Conservation (phyloP, 805 yeast genomes). For the Starmerella sirachaensis region DNA sequence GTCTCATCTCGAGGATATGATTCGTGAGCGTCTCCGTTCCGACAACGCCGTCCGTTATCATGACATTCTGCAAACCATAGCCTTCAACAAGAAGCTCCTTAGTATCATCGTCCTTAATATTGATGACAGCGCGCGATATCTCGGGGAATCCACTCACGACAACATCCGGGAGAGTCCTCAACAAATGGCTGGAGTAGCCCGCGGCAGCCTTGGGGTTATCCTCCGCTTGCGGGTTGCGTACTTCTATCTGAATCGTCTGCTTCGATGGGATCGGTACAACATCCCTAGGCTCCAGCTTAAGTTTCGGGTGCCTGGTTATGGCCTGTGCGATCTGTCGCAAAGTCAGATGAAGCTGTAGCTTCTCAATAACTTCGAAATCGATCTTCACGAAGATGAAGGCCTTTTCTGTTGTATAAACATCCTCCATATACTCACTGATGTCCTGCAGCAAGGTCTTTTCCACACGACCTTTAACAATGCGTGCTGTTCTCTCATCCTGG, state of each 20-base stretch:
- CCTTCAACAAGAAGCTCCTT: slow-evolving; percentile 91
- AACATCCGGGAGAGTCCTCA: slow-evolving; percentile 72
- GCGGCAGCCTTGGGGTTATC: slow-evolving; percentile 17
- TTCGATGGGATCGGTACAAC: slow-evolving; percentile 55
- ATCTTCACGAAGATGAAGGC: slow-evolving; percentile 72
- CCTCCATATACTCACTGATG: slow-evolving; percentile 81
- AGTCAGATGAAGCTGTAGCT: slow-evolving; percentile 76
- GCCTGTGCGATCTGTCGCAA: slow-evolving; percentile 80
- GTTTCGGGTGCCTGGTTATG: slow-evolving; percentile 70
- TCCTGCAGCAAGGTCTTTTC: slow-evolving; percentile 85
- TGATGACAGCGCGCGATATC: slow-evolving; percentile 91
- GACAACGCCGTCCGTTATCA: slow-evolving; percentile 94
- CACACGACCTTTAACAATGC: slow-evolving; percentile 94
- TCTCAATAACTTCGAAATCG: slow-evolving; percentile 75
- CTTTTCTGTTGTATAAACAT: slow-evolving; percentile 70
- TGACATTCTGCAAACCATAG: slow-evolving; percentile 87
- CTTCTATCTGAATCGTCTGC: slow-evolving; percentile 34
- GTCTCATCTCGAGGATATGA: slow-evolving; percentile 79
- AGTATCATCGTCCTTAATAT: slow-evolving; percentile 73
- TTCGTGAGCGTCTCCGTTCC: slow-evolving; percentile 81
- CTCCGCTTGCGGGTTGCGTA: slow-evolving; percentile 8
- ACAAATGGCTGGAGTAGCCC: slow-evolving; percentile 37
- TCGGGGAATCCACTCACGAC: slow-evolving; percentile 89
- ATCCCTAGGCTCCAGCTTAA: slow-evolving; percentile 66
- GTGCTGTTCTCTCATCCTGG: slow-evolving; percentile 91